Evolutionary conservation across 2,329 filamentous ascomycete genomes (phyloP).

Genomic region (Colletotrichum brevisporum): DNA sequence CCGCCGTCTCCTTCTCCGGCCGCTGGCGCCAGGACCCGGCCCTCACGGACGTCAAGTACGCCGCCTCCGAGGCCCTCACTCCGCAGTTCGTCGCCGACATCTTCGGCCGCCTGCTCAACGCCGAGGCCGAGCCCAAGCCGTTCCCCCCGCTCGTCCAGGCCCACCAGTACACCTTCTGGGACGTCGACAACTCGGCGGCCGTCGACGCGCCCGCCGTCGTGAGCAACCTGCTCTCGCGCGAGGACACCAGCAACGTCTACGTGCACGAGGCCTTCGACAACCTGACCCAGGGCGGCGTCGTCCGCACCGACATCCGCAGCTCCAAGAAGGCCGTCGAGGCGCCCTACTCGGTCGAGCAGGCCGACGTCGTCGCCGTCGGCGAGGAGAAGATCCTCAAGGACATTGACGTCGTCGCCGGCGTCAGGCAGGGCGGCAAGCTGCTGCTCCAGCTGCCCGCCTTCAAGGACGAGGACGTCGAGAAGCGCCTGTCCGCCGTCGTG

Average conservation of each 20-base stretch:
- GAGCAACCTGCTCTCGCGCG: conserved; percentile 77
- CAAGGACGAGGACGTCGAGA: conserved; percentile 92
- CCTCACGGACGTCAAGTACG: conserved; percentile 91
- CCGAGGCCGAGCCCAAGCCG: conserved; percentile 64
- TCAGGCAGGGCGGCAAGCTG: conserved; percentile 80
- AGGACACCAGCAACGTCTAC: conserved; percentile 74
- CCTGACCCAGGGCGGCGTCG: conserved; percentile 80
- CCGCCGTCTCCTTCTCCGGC: conserved; percentile 84
- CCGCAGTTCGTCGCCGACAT: conserved; percentile 67
- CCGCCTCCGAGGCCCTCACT: conserved; percentile 73
- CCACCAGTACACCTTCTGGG: conserved; percentile 95
- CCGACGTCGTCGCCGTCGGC: conserved; percentile 84
- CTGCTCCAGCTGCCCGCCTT: conserved; percentile 83
- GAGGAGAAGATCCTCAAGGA: conserved; percentile 83
- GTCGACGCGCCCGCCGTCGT: conserved; percentile 74
- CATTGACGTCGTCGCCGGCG: conserved; percentile 78
- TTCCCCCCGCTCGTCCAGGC: conserved; percentile 67
- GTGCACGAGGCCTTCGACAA: conserved; percentile 75
- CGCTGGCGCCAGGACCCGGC: conserved; percentile 73
- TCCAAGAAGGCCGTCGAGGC: conserved; percentile 88
- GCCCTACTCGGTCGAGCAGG: conserved; percentile 83
- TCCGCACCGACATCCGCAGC: conserved; percentile 88
- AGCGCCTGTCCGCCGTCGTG: conserved; percentile 80
- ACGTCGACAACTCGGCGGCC: conserved; percentile 81
- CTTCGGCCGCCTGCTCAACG: conserved; percentile 63